A percentile compares a stretch with the other conserved stretches of the same genome.
Conservation (phyloP, 257 asterid genomes). For the Parsonsia alboflavescens region DNA sequence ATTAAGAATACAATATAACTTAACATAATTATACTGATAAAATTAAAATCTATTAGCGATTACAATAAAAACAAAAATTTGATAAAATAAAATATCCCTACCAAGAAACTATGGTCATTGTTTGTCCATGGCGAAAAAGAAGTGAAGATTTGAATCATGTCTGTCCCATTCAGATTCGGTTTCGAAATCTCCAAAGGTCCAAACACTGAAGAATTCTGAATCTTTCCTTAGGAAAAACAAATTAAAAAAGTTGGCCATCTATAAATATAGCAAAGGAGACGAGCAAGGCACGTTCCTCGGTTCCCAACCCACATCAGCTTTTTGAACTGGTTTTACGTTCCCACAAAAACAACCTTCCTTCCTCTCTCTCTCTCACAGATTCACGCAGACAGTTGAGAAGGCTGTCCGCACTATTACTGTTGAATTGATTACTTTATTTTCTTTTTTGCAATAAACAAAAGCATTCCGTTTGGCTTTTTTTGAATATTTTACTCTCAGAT, state of each 20-base stretch:
- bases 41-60: too few species aligned
- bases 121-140: too few species aligned
- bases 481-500: background rate
- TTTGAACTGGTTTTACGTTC: conserved; percentile 47
- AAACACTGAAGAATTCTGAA: conserved; percentile 12
- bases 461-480: conserved; percentile 2
- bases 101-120: too few species aligned
- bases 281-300: conserved; percentile 59
- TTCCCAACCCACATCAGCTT: conserved; percentile 23
- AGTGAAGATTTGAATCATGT: too few species aligned
- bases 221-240: conserved; percentile 10
- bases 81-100: too few species aligned
- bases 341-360: conserved; percentile 4
- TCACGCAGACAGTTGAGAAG: background rate
- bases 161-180: too few species aligned
- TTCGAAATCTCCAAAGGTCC: background rate
- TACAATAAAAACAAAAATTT: too few species aligned
- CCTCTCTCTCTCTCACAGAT: background rate
- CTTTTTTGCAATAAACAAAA: conserved; percentile 1
- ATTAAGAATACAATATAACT: background rate
- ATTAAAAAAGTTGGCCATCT: conserved; percentile 9
- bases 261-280: conserved; percentile 21
- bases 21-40: too few species aligned
- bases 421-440: conserved; percentile 7
- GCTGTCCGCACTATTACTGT: conserved; percentile 12